Percentiles rank a stretch among this genome's conserved stretches.
Evolutionary conservation across 169 alveolate species (phyloP).

Genomic region (Amoebophrya sp.): DNA sequence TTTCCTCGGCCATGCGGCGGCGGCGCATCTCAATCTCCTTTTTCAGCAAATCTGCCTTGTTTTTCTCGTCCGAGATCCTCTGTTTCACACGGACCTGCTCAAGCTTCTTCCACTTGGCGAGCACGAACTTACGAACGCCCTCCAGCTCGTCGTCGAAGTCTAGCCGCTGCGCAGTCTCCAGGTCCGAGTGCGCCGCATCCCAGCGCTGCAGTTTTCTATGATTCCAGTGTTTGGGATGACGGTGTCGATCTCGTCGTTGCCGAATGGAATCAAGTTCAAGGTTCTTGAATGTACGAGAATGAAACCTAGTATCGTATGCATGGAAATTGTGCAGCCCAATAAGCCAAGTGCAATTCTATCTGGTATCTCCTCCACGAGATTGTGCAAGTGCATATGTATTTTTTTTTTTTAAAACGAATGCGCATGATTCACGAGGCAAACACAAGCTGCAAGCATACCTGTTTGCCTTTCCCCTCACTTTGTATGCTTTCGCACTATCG

Average conservation of each 20-base stretch:
- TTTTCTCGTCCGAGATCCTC: neutral
- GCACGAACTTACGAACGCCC: neutral
- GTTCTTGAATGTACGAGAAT: too few relatives aligned
- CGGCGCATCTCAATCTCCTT: neutral
- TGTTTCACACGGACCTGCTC: neutral
- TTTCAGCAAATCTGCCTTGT: neutral
- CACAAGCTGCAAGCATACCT: too few relatives aligned
- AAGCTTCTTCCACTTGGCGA: neutral
- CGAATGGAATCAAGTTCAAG: too few relatives aligned
- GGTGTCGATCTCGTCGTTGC: too few relatives aligned
- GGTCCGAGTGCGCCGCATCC: neutral
- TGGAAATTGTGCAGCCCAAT: too few relatives aligned
- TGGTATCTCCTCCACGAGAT: too few relatives aligned
- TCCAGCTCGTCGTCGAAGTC: neutral
- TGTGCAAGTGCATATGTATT: too few relatives aligned
- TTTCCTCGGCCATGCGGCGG: neutral
- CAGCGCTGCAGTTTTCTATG: slow-evolving; percentile 6
- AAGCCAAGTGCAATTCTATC: too few relatives aligned
- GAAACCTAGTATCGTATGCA: too few relatives aligned
- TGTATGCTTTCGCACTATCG: neutral
- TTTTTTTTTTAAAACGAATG: too few relatives aligned
- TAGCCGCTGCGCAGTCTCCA: neutral
- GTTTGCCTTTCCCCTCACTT: neutral
- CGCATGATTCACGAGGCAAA: too few relatives aligned
- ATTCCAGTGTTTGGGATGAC: too few relatives aligned